phyloP scores from a whole-genome alignment of 2,329 filamentous ascomycete species.

The Elsinoe arachidis region DNA sequence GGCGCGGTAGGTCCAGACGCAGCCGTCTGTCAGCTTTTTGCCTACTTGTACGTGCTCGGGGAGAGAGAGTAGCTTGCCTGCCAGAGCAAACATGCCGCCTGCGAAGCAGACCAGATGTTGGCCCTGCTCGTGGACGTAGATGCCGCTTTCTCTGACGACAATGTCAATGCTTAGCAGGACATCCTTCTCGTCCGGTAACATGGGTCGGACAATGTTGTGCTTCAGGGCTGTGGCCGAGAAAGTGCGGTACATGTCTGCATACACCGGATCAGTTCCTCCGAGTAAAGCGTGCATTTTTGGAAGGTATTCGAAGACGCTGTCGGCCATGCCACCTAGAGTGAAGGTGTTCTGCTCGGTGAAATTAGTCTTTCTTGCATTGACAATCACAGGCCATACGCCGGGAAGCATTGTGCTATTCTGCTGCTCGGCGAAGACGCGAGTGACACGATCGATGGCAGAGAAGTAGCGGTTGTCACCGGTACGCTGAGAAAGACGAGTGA shows the following conservation, averaged over 20 bases:
- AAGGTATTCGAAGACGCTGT: constrained; percentile 34
- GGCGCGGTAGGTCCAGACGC: constrained; percentile 54
- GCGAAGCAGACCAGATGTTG: constrained; percentile 53
- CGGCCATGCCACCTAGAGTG: constrained; percentile 30
- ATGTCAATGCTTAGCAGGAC: constrained; percentile 40
- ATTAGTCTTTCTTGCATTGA: constrained; percentile 33
- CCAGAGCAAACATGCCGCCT: constrained; percentile 55
- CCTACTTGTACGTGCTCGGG: constrained; percentile 47
- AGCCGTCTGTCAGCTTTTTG: constrained; percentile 49
- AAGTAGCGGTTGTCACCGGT: constrained; percentile 39
- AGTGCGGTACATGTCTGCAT: constrained; percentile 49
- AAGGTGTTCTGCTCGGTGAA: constrained; percentile 34
- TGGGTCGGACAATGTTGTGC: constrained; percentile 42
- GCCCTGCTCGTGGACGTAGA: constrained; percentile 40
- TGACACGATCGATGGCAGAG: constrained; percentile 38
- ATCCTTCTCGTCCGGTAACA: constrained; percentile 38
- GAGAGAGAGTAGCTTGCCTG: constrained; percentile 49
- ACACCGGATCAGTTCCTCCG: constrained; percentile 37
- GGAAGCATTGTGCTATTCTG: constrained; percentile 36
- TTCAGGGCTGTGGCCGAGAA: constrained; percentile 35
- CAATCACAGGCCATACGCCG: constrained; percentile 41
- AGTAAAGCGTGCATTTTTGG: constrained; percentile 42
- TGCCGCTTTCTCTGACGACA: constrained; percentile 23
- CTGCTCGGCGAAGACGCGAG: constrained; percentile 33
- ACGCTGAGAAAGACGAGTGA: constrained; percentile 38